A percentile compares a stretch with the other conserved stretches of the same genome.
Evolutionary conservation across 73 alveolate species (phyloP).

Genomic region (Urostyla sp.): DNA sequence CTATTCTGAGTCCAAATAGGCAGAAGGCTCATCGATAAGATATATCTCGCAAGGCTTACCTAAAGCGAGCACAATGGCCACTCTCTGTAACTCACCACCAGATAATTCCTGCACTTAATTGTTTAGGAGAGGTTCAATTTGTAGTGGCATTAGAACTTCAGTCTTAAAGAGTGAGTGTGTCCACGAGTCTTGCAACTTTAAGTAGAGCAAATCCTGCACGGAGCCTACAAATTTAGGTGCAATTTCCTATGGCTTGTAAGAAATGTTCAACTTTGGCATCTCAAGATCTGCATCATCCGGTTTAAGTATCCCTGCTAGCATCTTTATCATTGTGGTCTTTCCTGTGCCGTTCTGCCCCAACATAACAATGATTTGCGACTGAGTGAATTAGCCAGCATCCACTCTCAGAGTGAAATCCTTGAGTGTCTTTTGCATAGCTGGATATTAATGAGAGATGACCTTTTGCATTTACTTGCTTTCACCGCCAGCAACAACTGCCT

Average conservation of each 20-base stretch:
- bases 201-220: slow-evolving; percentile 85
- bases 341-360: slow-evolving; percentile 99
- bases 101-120: slow-evolving; percentile 92
- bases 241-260: slow-evolving; percentile 96
- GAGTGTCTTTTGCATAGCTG: slow-evolving; percentile 87
- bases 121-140: slow-evolving; percentile 92
- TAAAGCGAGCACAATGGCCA: slow-evolving; percentile 93
- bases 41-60: slow-evolving; percentile 98
- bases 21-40: slow-evolving; percentile 99
- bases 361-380: slow-evolving; percentile 96
- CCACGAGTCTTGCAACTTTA: slow-evolving; percentile 81
- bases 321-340: slow-evolving; percentile 96
- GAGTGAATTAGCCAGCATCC: slow-evolving; percentile 91
- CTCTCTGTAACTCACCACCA: slow-evolving; percentile 99
- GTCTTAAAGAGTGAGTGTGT: slow-evolving; percentile 91
- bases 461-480: slow-evolving; percentile 72
- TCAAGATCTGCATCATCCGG: slow-evolving; percentile 73
- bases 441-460: slow-evolving; percentile 80
- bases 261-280: slow-evolving; percentile 91
- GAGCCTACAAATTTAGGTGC: slow-evolving; percentile 96
- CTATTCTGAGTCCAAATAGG: slow-evolving; percentile 98
- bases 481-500: slow-evolving; percentile 62
- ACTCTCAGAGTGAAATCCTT: slow-evolving; percentile 85
- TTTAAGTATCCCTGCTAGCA: slow-evolving; percentile 93
- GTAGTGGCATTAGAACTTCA: slow-evolving; percentile 97